Evolutionary conservation across 768 basidiomycete genomes (phyloP).

Genomic region (Gloeophyllum trabeum): DNA sequence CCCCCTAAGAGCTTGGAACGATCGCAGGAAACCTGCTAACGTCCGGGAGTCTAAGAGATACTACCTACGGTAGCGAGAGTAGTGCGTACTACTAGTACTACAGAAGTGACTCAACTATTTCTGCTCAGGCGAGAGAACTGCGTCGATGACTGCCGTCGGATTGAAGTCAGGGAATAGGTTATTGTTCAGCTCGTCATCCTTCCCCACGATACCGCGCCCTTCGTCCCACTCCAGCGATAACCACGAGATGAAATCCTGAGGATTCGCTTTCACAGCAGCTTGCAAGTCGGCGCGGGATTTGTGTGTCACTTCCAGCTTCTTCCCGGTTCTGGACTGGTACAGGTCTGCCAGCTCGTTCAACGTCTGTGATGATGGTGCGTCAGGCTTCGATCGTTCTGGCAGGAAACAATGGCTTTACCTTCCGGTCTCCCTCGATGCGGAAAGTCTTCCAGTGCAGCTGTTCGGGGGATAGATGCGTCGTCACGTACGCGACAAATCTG

Average conservation of each 20-base stretch:
- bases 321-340: neutral
- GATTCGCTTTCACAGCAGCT: neutral
- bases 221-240: neutral
- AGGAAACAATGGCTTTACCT: neutral
- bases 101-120: too few species aligned
- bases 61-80: too few species aligned
- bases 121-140: too few species aligned
- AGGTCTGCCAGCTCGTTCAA: neutral
- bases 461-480: conserved; percentile 1
- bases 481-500: conserved; percentile 1
- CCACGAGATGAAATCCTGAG: neutral
- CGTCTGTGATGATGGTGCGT: neutral
- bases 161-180: neutral
- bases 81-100: too few species aligned
- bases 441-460: neutral
- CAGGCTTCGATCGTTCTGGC: neutral
- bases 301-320: neutral
- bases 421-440: conserved; percentile 1
- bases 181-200: neutral
- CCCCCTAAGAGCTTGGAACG: too few species aligned
- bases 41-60: too few species aligned
- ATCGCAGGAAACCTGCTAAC: too few species aligned
- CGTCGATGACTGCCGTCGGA: neutral
- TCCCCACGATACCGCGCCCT: neutral
- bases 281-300: neutral